Evolutionary conservation across 1,284 basidiomycete genomes (phyloP), one percentile per base, ranked within the genome.

Genomic region (Fomitopsis schrenkii): DNA sequence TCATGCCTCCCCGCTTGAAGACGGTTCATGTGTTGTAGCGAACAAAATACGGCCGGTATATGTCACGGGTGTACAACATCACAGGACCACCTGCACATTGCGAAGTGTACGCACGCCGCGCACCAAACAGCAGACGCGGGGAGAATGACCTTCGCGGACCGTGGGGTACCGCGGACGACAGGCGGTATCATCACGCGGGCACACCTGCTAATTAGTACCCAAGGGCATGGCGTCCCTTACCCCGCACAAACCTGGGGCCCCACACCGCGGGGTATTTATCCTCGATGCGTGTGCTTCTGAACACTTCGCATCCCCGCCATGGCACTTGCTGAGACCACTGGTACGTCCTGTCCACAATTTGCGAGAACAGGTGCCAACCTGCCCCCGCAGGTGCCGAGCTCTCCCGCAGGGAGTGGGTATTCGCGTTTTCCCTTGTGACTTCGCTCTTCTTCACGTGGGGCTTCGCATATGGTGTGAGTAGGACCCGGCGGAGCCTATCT

Each of bases 361-460:
- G 6, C 26, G 26, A 19, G 33, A 35, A 46, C 15, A 22, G 26
- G 10, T 12, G 28, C 44, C 40, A 52, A 63, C 55, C 52, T 57
- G 15, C 8, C 38, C 62, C 8, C 42, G 30, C 59, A 85, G 83
- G 79, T 59, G 69, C 79, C 57, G 77, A 86, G 62, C 76, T 87
- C 50, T 73, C 74, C 26, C 74, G 73, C 62, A 74, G 72, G 44
- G 73, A 79, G 67, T 85, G 83, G 83, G 71, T 67, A 14, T 84
- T 81, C 67, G 81, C 90, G 14, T 93, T 90, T 73, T 77, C 79
- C 55, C 83, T 93, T 63, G 88, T 93, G 65, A 92, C 90, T 17
- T 85, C 88, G 15, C 77, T 93, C 55, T 93, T 93, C 80, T 93
- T 93, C 77, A 87, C 90, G 36, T 93, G 83, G 89, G 83, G 88